These are phyloP conservation scores for Plasmodium sp. DNA, from an alignment of 169 alveolate species.

Conservation along the genomic window DNA sequence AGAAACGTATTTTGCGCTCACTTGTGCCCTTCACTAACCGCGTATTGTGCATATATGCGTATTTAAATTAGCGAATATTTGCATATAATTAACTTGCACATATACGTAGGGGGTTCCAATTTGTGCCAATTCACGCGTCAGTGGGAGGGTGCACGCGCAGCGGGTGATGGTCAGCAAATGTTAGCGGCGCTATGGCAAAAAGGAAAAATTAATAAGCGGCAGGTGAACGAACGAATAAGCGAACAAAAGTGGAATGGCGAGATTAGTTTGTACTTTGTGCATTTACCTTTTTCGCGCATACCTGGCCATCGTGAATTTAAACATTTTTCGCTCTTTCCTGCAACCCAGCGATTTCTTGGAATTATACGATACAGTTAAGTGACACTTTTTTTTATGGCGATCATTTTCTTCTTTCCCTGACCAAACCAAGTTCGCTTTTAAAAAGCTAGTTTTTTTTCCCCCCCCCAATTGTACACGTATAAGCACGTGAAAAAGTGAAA, in stretches of 20 bases:
- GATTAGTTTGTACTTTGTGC: background rate
- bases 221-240: background rate
- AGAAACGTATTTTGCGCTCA: background rate
- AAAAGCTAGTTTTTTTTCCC: background rate
- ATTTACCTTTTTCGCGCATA: background rate
- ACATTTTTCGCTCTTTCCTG: background rate
- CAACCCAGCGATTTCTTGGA: background rate
- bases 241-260: background rate
- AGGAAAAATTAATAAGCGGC: background rate
- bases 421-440: background rate
- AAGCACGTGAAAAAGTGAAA: background rate
- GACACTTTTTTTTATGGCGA: background rate
- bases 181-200: background rate
- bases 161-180: background rate
- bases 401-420: background rate
- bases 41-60: background rate
- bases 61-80: background rate
- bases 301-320: background rate
- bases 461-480: background rate
- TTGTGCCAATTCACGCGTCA: background rate
- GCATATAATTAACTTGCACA: background rate
- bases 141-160: background rate
- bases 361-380: background rate
- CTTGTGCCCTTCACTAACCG: background rate
- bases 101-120: background rate